Percentiles rank a stretch among this genome's conserved stretches.
phyloP scores from a whole-genome alignment of 371 early-diverging fungal species.

The Mucor circinelloides region DNA sequence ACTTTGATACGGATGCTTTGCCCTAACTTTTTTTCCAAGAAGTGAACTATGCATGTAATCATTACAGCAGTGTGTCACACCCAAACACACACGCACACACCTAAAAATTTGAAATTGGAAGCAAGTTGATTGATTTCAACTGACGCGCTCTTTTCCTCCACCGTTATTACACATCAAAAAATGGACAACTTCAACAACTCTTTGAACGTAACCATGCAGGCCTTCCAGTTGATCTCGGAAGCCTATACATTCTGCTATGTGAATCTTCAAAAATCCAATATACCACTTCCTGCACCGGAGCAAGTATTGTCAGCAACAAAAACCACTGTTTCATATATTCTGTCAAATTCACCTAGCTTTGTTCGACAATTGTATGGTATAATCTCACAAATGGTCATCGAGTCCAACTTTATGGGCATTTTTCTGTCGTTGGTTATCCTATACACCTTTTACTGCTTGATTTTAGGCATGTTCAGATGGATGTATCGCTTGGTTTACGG shows the following conservation, averaged over 20 bases:
- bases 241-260: slow-evolving; percentile 11
- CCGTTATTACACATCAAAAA: background rate
- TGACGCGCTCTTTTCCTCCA: background rate
- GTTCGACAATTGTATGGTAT: slow-evolving; percentile 10
- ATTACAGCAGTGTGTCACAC: background rate
- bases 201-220: slow-evolving; percentile 18
- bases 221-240: slow-evolving; percentile 6
- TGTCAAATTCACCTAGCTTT: slow-evolving; percentile 14
- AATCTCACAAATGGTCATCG: background rate
- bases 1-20: background rate
- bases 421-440: slow-evolving; percentile 11
- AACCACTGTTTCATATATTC: slow-evolving; percentile 4
- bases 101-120: background rate
- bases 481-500: slow-evolving; percentile 36
- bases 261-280: slow-evolving; percentile 22
- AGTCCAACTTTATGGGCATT: slow-evolving; percentile 12
- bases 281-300: slow-evolving; percentile 18
- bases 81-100: background rate
- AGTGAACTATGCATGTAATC: background rate
- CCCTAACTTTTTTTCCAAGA: background rate
- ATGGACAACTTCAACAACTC: slow-evolving; percentile 16
- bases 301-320: background rate
- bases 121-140: background rate
- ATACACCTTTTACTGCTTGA: slow-evolving; percentile 8
- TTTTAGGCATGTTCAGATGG: slow-evolving; percentile 26